Conservation (phyloP, 306 rosid genomes). For the Lathyrus tuberosus region DNA sequence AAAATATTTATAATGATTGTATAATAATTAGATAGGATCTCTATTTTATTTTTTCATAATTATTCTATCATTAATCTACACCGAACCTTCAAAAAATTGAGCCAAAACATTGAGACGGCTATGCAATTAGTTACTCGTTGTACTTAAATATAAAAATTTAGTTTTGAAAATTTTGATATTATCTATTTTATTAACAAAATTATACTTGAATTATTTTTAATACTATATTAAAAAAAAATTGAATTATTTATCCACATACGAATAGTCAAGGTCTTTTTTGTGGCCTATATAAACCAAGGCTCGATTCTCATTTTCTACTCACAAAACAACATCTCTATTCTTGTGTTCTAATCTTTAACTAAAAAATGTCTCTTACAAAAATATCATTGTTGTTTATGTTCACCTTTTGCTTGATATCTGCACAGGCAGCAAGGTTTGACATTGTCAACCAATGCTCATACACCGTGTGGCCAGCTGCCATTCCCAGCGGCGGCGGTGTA, state of each 20-base stretch:
- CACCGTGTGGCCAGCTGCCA: slow-evolving; percentile 62
- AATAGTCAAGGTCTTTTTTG: not conserved
- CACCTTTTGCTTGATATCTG: not conserved
- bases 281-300: not conserved
- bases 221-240: not conserved
- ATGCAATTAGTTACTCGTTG: too few species aligned
- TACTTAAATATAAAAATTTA: too few species aligned
- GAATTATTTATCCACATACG: not conserved
- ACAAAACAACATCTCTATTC: not conserved
- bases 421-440: slow-evolving; percentile 45
- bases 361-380: not conserved
- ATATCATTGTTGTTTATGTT: not conserved
- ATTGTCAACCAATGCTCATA: slow-evolving; percentile 50
- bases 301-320: not conserved
- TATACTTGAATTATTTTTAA: too few species aligned
- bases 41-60: too few species aligned
- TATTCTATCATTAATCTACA: too few species aligned
- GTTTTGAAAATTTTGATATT: too few species aligned
- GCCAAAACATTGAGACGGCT: too few species aligned
- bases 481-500: slow-evolving; percentile 48
- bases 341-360: not conserved
- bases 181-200: too few species aligned
- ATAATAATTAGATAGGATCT: too few species aligned
- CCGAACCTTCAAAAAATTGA: too few species aligned
- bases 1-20: too few species aligned